Evolutionary conservation across 371 early-diverging fungal genomes (phyloP), one percentile per base, ranked within the genome.

Genomic region (Mortierella sp.): DNA sequence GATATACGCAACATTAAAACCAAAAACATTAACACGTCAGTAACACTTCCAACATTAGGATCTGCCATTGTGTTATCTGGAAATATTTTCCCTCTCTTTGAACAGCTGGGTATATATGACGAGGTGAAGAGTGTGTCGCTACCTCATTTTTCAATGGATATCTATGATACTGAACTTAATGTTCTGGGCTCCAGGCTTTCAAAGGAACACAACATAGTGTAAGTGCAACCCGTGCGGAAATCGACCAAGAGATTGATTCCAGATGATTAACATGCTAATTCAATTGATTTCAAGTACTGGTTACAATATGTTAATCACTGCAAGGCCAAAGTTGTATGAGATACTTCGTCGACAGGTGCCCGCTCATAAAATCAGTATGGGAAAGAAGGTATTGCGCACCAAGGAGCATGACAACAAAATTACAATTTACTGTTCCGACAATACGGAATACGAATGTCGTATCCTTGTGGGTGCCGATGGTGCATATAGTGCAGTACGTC

Each of bases 391-490:
- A 8, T 32, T 72, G 7, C 50, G 58, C 2, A 43, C 48, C 2
- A n/a, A 32, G 8, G 58, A 73, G 28, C 36, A 63, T 2, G 58
- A 63, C 11, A n/a, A 59, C 24, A 43, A 40, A 0, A 69, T 74
- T 28, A 10, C 45, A 3, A 40, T 74, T 16, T 38, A 52, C 8
- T 74, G 74, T 33, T 28, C 58, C 19, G 74, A 74, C 19, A 33
- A 36, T 32, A 50, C 65, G 0, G 43, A 47, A 11, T 74, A 68
- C 28, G 11, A 58, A 6, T 65, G 65, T 6, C 60, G 59, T 11
- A 74, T 74, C n/a, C 55, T 74, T 8, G 41, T 74, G 2, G 74
- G 74, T 0, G 74, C 74, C 0, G 68, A 67, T 58, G 63, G 5
- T 50, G 63, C 60, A n/a, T 59, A 69, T 53, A 52, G 53, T 28